phyloP scores from a whole-genome alignment of 495 filamentous ascomycete genomes.

The Podospora bellae-mahoneyi region DNA sequence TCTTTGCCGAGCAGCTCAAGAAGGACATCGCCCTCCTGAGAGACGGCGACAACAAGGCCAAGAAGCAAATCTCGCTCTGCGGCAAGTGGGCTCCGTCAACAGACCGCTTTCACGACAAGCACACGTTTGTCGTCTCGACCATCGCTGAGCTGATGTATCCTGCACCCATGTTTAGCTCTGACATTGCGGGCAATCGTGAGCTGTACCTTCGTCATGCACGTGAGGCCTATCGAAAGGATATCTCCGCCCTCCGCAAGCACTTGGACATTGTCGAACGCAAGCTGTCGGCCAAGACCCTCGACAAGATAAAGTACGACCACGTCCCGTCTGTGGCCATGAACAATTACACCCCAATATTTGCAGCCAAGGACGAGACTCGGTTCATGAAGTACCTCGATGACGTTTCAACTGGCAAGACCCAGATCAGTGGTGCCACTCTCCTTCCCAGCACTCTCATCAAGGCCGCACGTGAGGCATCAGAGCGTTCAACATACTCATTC shows the following conservation, averaged over 20 bases:
- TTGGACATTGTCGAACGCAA: slow-evolving; percentile 47
- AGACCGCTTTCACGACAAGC: slow-evolving; percentile 47
- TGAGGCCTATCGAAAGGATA: slow-evolving; percentile 39
- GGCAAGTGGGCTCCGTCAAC: slow-evolving; percentile 51
- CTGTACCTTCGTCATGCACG: slow-evolving; percentile 47
- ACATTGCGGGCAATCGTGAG: slow-evolving; percentile 32
- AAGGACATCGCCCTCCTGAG: slow-evolving; percentile 37
- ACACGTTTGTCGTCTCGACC: slow-evolving; percentile 45
- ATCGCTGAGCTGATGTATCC: slow-evolving; percentile 49
- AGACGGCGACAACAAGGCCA: slow-evolving; percentile 29
- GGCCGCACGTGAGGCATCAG: not conserved
- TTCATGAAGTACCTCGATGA: slow-evolving; percentile 42
- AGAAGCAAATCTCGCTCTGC: slow-evolving; percentile 41
- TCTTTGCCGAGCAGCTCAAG: slow-evolving; percentile 48
- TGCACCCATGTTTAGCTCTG: slow-evolving; percentile 16
- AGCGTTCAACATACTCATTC: not conserved
- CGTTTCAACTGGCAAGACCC: slow-evolving; percentile 33
- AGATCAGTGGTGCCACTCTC: slow-evolving; percentile 45
- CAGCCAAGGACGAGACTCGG: slow-evolving; percentile 38
- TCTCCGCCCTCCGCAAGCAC: slow-evolving; percentile 41
- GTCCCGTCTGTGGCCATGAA: slow-evolving; percentile 50
- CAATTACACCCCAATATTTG: slow-evolving; percentile 41
- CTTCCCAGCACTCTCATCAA: slow-evolving; percentile 40
- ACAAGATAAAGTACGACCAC: slow-evolving; percentile 45
- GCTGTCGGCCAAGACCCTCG: slow-evolving; percentile 36